phyloP scores from a whole-genome alignment of 768 basidiomycete species.

The Floccularia luteovirens region DNA sequence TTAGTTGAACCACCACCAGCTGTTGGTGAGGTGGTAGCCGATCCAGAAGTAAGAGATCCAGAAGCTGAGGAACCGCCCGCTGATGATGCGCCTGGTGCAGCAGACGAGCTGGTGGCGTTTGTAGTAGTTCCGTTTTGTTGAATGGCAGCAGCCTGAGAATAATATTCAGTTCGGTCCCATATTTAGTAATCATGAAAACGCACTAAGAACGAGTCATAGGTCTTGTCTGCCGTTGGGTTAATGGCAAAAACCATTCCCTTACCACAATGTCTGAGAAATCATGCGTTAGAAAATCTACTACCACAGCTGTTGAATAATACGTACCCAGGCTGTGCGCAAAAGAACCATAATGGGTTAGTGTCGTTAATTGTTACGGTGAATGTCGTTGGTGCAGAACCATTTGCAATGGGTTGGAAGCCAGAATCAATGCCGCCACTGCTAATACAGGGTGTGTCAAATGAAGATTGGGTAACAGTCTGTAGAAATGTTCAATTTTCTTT shows the following conservation, averaged over 20 bases:
- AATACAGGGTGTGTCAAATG: constrained; percentile 46
- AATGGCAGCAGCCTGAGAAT: constrained; percentile 11
- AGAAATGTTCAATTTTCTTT: too few relatives aligned
- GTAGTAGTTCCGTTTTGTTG: constrained; percentile 7
- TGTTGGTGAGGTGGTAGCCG: constrained; percentile 11
- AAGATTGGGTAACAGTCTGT: constrained; percentile 54
- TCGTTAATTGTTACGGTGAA: constrained; percentile 38
- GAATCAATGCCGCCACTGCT: constrained; percentile 38
- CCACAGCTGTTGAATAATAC: not conserved
- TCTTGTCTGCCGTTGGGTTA: constrained; percentile 40
- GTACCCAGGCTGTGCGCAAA: constrained; percentile 44
- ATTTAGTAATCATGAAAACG: too few relatives aligned
- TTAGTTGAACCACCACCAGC: constrained; percentile 6
- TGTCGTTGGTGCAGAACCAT: constrained; percentile 17
- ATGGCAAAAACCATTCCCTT: constrained; percentile 57
- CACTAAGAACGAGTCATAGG: constrained; percentile 39
- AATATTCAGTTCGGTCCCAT: too few relatives aligned
- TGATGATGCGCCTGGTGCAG: too few relatives aligned
- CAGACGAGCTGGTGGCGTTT: constrained; percentile 5
- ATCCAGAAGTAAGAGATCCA: constrained; percentile 1
- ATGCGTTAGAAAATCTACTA: not conserved
- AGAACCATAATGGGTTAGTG: constrained; percentile 54
- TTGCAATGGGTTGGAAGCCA: constrained; percentile 35
- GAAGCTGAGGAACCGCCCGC: too few relatives aligned
- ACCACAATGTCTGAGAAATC: constrained; percentile 34